Percentiles rank a stretch among this genome's conserved stretches.
These are phyloP conservation scores for Flagelloscypha sp. DNA, from an alignment of 768 basidiomycete species.

Conservation along the genomic window DNA sequence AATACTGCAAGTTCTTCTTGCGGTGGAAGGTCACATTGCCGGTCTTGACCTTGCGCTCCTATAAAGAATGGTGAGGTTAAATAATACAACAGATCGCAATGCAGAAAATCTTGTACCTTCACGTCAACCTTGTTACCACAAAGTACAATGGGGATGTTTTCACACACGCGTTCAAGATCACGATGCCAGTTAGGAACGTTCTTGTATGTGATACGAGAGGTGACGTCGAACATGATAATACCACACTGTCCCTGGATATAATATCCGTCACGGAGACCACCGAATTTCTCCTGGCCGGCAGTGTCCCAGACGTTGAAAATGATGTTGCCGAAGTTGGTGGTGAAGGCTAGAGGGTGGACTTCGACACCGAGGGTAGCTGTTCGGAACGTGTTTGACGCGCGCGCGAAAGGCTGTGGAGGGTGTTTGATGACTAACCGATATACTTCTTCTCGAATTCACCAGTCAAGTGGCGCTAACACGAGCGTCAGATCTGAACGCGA, in stretches of 20 bases:
- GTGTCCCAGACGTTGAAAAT: constrained; percentile 99
- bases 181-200: constrained; percentile 99
- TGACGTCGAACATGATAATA: constrained; percentile 99
- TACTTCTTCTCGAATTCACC: constrained; percentile 99
- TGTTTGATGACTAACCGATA: constrained; percentile 57
- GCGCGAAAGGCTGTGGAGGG: constrained; percentile 12
- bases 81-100: too few species aligned
- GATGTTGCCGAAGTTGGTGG: constrained; percentile 98
- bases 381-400: constrained; percentile 7
- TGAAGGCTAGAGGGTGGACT: constrained; percentile 92
- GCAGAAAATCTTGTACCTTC: constrained; percentile 56
- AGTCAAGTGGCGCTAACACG: constrained; percentile 83
- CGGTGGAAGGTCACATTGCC: constrained; percentile 98
- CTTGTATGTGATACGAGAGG: constrained; percentile 99
- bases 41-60: constrained; percentile 99
- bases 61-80: constrained; percentile 9
- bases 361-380: constrained; percentile 98
- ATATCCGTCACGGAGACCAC: constrained; percentile 94
- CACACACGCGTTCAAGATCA: constrained; percentile 98
- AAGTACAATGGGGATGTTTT: constrained; percentile 98
- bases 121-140: constrained; percentile 99
- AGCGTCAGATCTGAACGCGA: constrained; percentile 48
- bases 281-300: constrained; percentile 99
- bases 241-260: constrained; percentile 98
- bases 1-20: constrained; percentile 99